Percentiles rank a stretch among this genome's conserved stretches.
These are phyloP conservation scores for Coccomyxa sp. DNA, from an alignment of 139 green algal species.

Conservation along the genomic window DNA sequence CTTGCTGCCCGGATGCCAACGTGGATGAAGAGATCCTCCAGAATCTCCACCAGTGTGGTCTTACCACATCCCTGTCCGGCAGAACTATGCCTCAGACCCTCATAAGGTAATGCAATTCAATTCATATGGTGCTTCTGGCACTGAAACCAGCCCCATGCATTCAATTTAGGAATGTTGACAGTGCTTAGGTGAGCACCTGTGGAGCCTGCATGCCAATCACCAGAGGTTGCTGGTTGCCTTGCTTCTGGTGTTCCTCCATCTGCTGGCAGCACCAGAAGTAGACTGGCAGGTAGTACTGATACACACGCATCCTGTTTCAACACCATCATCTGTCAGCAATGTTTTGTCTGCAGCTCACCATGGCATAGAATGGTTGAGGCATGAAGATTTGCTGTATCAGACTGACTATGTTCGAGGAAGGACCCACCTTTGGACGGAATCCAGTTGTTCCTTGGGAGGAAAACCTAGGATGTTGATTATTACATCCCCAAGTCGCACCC, in stretches of 20 bases:
- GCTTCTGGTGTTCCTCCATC: constrained; percentile 50
- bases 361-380: background rate
- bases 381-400: background rate
- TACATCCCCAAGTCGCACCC: constrained; percentile 35
- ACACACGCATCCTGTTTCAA: constrained; percentile 66
- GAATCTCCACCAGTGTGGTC: constrained; percentile 87
- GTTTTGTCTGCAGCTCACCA: background rate
- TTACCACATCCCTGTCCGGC: constrained; percentile 91
- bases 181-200: constrained; percentile 41
- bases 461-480: constrained; percentile 41
- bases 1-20: constrained; percentile 50
- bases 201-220: constrained; percentile 89
- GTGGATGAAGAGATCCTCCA: constrained; percentile 74
- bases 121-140: background rate
- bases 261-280: constrained; percentile 78
- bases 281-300: constrained; percentile 92
- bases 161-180: background rate
- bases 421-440: background rate
- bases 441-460: constrained; percentile 12
- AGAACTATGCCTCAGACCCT: background rate
- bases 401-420: background rate
- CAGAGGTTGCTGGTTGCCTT: constrained; percentile 32
- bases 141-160: background rate
- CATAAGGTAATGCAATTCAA: background rate
- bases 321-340: background rate